Evolutionary conservation across 2,329 filamentous ascomycete species (phyloP), one percentile per base, ranked within the genome.

Genomic region (Fusarium sp.): DNA sequence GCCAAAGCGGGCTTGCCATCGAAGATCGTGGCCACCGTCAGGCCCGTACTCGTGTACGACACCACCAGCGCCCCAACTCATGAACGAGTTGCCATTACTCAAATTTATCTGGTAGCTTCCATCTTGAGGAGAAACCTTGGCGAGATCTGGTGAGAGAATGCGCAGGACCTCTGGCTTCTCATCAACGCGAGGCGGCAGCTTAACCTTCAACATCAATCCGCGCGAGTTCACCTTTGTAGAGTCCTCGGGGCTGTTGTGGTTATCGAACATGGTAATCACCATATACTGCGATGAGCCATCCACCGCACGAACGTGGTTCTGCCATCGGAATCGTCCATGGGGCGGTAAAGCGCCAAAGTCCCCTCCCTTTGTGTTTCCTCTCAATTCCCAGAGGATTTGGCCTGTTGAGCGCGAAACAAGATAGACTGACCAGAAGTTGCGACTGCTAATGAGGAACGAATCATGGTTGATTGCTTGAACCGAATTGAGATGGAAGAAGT

Each of bases 211-310:
- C 0, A 70, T 8, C 4, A 76, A 45, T 1, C 63, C 71, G 3
- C 72, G 37, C 0, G 67, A 68, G 1, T 57, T 42, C 3, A 47
- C 58, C 26, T 38, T 55, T 2, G 57, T 57, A 3, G 31, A 41
- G 2, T 69, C 67, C 12, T 71, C 67, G 0, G 62, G 41, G 3
- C 49, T 74, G 30, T 79, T 79, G 44, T 74, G 77, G 44, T 80
- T 80, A 71, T 80, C 77, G 38, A 78, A 79, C 34, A 80, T 57
- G 51, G 74, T 79, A 12, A 80, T 65, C 1, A 67, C 60, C 26
- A 77, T 65, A 15, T 59, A 69, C 18, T 58, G 44, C 1, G 67
- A 70, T 0, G 65, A 65, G 1, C 73, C 65, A 8, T 71, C 69
- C 8, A 72, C 65, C 15, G 74, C 74, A 0, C 76, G 77, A 12